Base-by-base conservation (phyloP, 768 basidiomycete species). In the Lactarius sanguifluus region DNA sequence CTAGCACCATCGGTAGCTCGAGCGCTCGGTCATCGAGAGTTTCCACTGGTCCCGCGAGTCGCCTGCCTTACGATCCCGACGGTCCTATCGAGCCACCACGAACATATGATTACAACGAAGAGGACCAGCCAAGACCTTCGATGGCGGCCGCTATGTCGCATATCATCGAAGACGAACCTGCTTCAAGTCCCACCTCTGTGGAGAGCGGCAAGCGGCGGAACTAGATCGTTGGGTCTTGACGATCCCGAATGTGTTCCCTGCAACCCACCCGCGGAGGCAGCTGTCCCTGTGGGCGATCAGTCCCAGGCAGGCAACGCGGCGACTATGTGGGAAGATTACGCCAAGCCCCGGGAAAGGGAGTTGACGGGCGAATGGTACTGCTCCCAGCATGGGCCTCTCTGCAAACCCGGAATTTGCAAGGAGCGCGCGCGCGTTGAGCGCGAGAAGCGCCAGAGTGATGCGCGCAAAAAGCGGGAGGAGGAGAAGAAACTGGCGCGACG, bases 331-430 rank as follows among this genome's bases (percentile, higher is more conserved):
- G 28, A 1, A 4, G 58, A 20, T 6, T 70, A 69, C 38, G n/a
- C 18, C 18, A 13, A 3, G 20, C 41, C 55, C 2, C 45, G 34
- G 32, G 36, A 30, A 64, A 32, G 20, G 43, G 36, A 13, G 36
- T 7, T 12, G 23, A 47, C 43, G 16, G 38, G 23, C 20, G 41
- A 55, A 18, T 60, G 60, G 64, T 0, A 20, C 0, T 70, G 67
- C n/a, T 16, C 41, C 13, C 34, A 34, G 23, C 69, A 70, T n/a
- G 67, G 69, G 10, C 9, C 57, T 18, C 13, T 54, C 54, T 70
- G 69, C 59, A 59, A 2, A 34, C 57, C 47, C 2, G 64, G 64
- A 0, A 65, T 70, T 13, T 70, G 69, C 67, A 25, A 57, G 45
- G 64, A 20, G 25, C 50, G 38, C 6, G 61, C 36, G 41, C 25